phyloP scores from a whole-genome alignment of 805 yeast genomes.

The Lachancea quebecensis region DNA sequence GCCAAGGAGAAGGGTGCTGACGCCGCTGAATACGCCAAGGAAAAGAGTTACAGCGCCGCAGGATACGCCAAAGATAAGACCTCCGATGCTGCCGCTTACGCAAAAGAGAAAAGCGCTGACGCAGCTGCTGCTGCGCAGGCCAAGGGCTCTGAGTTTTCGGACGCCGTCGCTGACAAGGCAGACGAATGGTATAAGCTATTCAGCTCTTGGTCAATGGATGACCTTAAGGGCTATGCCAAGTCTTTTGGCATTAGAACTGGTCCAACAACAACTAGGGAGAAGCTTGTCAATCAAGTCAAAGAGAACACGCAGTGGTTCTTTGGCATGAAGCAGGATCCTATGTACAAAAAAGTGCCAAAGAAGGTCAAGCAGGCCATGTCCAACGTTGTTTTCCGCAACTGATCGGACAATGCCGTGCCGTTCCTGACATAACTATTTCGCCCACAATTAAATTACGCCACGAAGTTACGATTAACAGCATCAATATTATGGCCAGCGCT shows the following conservation, averaged over 20 bases:
- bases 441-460: background rate
- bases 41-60: constrained; percentile 11
- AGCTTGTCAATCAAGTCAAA: constrained; percentile 35
- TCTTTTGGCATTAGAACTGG: constrained; percentile 36
- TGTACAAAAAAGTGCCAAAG: constrained; percentile 24
- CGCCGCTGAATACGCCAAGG: constrained; percentile 9
- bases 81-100: constrained; percentile 18
- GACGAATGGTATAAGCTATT: constrained; percentile 26
- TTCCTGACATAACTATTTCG: background rate
- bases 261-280: constrained; percentile 24
- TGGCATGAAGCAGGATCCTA: constrained; percentile 19
- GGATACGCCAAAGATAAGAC: constrained; percentile 15
- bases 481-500: background rate
- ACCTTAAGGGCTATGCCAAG: constrained; percentile 36
- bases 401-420: background rate
- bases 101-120: constrained; percentile 6
- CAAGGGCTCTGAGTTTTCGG: constrained; percentile 8
- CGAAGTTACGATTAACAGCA: background rate
- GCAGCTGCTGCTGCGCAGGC: constrained; percentile 10
- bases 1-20: background rate
- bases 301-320: constrained; percentile 37
- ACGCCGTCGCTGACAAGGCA: constrained; percentile 8
- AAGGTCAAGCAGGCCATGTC: constrained; percentile 3
- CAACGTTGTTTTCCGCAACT: constrained; percentile 4
- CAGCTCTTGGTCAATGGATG: constrained; percentile 38